Conservation (phyloP, 2,329 filamentous ascomycete species). For the Coniella lustricola region DNA sequence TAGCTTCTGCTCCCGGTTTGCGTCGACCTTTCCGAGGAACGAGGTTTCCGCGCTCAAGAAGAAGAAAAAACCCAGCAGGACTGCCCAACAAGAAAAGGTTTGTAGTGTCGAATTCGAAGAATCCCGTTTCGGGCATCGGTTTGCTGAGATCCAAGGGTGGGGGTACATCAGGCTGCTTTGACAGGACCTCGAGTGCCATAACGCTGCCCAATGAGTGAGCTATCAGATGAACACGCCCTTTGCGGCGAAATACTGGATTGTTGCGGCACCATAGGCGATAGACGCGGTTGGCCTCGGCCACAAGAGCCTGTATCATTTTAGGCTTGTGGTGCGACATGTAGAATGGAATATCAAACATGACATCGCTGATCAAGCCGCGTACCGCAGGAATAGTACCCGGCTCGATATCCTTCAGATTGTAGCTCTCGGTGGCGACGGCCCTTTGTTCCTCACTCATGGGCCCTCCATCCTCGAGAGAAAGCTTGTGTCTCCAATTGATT, state of each 20-base stretch:
- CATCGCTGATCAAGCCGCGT: slow-evolving; percentile 89
- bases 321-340: slow-evolving; percentile 95
- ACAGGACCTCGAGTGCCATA: slow-evolving; percentile 89
- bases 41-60: slow-evolving; percentile 68
- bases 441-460: slow-evolving; percentile 49
- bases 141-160: slow-evolving; percentile 41
- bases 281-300: slow-evolving; percentile 89
- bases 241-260: slow-evolving; percentile 75
- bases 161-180: slow-evolving; percentile 71
- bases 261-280: slow-evolving; percentile 92
- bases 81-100: slow-evolving; percentile 87
- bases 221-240: slow-evolving; percentile 83
- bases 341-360: slow-evolving; percentile 97
- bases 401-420: slow-evolving; percentile 78
- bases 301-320: slow-evolving; percentile 87
- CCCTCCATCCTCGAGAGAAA: slow-evolving; percentile 79
- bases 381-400: slow-evolving; percentile 84
- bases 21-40: slow-evolving; percentile 67
- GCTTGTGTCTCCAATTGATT: slow-evolving; percentile 83
- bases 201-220: slow-evolving; percentile 91
- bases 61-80: slow-evolving; percentile 84
- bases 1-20: slow-evolving; percentile 67
- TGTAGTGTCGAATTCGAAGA: slow-evolving; percentile 87
- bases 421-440: slow-evolving; percentile 50
- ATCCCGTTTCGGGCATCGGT: slow-evolving; percentile 39